Evolutionary conservation across 2,329 filamentous ascomycete species (phyloP).

Genomic region (Aureobasidium sp.): DNA sequence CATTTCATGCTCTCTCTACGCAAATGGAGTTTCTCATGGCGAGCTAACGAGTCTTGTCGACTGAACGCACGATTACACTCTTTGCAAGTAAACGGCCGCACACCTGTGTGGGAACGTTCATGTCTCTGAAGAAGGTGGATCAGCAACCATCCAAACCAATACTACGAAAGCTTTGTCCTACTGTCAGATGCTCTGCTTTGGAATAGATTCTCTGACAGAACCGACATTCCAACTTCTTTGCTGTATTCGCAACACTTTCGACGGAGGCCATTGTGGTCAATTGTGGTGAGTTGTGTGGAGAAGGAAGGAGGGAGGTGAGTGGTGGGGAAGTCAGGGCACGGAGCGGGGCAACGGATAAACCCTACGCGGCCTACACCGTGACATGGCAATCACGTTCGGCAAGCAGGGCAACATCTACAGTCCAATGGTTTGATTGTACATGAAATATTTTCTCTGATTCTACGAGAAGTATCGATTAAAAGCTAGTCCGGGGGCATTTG

Average conservation of each 20-base stretch:
- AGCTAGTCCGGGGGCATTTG: constrained; percentile 4
- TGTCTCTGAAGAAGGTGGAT: constrained; percentile 31
- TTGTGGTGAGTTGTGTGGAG: constrained; percentile 1
- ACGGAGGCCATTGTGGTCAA: constrained; percentile 1
- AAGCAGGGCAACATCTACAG: neutral
- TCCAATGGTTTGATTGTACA: neutral
- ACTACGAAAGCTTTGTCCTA: neutral
- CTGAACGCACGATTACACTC: constrained; percentile 37
- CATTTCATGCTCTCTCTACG: constrained; percentile 15
- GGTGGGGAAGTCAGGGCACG: neutral
- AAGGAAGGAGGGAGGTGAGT: neutral
- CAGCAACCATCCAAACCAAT: neutral
- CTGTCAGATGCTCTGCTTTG: constrained; percentile 20
- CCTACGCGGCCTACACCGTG: neutral
- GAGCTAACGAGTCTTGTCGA: constrained; percentile 39
- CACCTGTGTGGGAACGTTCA: constrained; percentile 38
- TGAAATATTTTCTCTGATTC: neutral
- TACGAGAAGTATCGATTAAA: constrained; percentile 10
- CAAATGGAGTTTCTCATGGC: constrained; percentile 37
- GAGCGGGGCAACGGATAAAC: neutral
- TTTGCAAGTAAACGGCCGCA: constrained; percentile 37
- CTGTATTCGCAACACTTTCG: neutral
- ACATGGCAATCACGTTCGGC: neutral
- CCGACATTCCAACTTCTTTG: constrained; percentile 29
- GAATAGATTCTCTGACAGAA: constrained; percentile 37